A percentile compares a stretch with the other conserved stretches of the same genome.
phyloP scores from a whole-genome alignment of 345 rosid species.

The Heritiera littoralis region DNA sequence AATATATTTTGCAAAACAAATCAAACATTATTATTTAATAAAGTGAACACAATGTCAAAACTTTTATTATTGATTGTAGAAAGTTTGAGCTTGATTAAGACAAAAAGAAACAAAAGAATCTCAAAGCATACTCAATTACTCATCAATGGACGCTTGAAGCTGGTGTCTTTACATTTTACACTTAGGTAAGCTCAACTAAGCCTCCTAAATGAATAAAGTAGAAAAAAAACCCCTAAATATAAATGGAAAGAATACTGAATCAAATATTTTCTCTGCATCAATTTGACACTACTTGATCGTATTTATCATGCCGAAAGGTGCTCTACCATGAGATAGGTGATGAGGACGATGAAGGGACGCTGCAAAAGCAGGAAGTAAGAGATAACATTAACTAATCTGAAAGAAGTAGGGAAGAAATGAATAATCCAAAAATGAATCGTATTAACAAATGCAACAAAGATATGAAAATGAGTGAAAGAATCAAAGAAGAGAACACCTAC shows the following conservation, averaged over 20 bases:
- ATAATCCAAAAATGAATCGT: background rate
- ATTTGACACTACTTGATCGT: background rate
- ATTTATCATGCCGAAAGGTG: background rate
- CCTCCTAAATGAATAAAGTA: conserved; percentile 24
- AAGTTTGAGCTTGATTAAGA: background rate
- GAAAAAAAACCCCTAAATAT: conserved; percentile 19
- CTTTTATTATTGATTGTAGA: background rate
- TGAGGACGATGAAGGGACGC: conserved; percentile 40
- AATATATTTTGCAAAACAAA: background rate
- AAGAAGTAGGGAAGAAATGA: background rate
- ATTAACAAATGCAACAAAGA: background rate
- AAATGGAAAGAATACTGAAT: conserved; percentile 14
- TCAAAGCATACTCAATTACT: background rate
- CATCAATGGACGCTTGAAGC: background rate
- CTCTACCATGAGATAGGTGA: conserved; percentile 46
- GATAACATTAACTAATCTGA: background rate
- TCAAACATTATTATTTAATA: too few relatives aligned
- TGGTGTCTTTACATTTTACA: conserved; percentile 16
- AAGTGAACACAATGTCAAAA: background rate
- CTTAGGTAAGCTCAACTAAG: conserved; percentile 14
- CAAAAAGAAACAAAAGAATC: background rate
- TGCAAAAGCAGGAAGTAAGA: conserved; percentile 30
- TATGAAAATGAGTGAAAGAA: background rate
- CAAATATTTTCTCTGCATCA: background rate
- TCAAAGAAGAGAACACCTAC: conserved; percentile 30